Evolutionary conservation across 2,329 filamentous ascomycete species (phyloP).

Genomic region (Arthrobotrys pseudoclavata): DNA sequence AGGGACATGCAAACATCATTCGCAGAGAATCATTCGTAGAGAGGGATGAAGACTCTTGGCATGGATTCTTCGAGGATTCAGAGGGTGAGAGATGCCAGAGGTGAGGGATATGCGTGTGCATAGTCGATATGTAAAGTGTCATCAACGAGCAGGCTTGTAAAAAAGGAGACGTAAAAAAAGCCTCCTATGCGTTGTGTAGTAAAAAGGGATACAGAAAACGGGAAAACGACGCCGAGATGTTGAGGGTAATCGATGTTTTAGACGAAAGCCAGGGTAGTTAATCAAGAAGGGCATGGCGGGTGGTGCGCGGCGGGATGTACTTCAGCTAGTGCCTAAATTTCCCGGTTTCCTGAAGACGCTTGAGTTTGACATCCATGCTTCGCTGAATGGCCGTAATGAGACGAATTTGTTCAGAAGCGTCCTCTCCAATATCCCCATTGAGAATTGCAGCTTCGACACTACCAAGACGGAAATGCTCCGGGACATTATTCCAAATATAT

Average conservation of each 20-base stretch:
- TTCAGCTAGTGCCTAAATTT: neutral
- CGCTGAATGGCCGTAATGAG: constrained; percentile 47
- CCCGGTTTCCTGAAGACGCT: constrained; percentile 1
- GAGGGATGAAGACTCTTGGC: neutral
- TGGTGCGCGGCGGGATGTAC: neutral
- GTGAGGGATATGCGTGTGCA: neutral
- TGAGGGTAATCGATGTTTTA: neutral
- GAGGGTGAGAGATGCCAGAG: neutral
- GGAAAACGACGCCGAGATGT: neutral
- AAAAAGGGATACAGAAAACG: neutral
- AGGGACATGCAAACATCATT: neutral
- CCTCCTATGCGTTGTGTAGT: neutral
- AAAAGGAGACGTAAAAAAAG: neutral
- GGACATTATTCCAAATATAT: constrained; percentile 50
- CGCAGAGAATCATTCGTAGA: neutral
- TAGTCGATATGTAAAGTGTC: constrained; percentile 1
- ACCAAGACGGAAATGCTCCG: constrained; percentile 34
- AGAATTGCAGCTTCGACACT: constrained; percentile 40
- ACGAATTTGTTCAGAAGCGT: constrained; percentile 35
- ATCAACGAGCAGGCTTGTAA: neutral
- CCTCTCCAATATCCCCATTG: constrained; percentile 19
- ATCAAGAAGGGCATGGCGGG: neutral
- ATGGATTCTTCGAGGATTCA: neutral
- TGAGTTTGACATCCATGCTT: constrained; percentile 47
- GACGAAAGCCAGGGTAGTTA: neutral